Conservation (phyloP, 129 eudicot genomes). For the Artemisia annua region DNA sequence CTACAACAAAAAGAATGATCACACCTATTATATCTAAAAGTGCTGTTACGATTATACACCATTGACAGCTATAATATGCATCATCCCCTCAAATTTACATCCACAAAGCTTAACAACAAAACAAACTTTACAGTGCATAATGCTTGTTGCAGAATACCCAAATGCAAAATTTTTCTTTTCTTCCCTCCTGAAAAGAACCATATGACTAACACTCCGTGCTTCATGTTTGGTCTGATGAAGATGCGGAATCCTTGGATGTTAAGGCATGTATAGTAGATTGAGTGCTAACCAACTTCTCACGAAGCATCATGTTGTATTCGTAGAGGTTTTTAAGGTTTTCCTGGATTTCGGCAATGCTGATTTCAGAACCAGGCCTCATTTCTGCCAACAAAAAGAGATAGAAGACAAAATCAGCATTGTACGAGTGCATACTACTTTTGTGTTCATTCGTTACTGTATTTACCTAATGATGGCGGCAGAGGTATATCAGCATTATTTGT, state of each 20-base stretch:
- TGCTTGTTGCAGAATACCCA: background rate
- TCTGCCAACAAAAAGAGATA: slow-evolving; percentile 41
- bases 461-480: slow-evolving; percentile 56
- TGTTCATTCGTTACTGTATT: background rate
- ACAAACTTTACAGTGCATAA: background rate
- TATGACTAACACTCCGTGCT: background rate
- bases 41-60: background rate
- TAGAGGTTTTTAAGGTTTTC: slow-evolving; percentile 49
- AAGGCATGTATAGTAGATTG: slow-evolving; percentile 52
- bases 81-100: background rate
- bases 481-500: slow-evolving; percentile 34
- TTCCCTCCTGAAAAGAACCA: slow-evolving; percentile 4
- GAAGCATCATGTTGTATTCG: slow-evolving; percentile 60
- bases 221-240: slow-evolving; percentile 2
- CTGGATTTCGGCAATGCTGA: slow-evolving; percentile 48
- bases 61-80: background rate
- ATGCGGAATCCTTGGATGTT: slow-evolving; percentile 35
- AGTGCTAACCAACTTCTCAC: slow-evolving; percentile 52
- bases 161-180: background rate
- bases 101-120: background rate
- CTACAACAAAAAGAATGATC: background rate
- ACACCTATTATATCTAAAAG: background rate
- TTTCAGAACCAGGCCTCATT: slow-evolving; percentile 33
- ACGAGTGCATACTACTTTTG: background rate
- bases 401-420: background rate